Conservation (phyloP, 2,329 filamentous ascomycete genomes). For the Sporothrix mexicana region DNA sequence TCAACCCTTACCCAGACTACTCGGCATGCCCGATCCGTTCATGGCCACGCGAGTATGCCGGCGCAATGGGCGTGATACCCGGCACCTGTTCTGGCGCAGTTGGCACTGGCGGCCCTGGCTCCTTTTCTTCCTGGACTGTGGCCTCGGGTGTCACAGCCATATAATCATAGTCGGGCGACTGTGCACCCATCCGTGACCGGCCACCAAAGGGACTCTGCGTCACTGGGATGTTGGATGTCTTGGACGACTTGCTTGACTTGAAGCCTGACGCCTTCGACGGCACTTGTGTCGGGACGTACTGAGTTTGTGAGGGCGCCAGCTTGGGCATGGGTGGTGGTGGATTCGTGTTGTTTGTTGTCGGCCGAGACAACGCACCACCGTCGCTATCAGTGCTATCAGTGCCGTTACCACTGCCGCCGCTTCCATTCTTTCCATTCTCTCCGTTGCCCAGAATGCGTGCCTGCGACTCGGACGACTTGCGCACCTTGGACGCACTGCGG, state of each 20-base stretch:
- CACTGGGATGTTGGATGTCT: not conserved
- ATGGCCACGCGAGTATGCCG: not conserved
- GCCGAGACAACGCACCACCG: not conserved
- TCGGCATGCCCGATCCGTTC: constrained; percentile 8
- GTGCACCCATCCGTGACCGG: constrained; percentile 3
- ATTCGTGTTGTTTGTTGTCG: not conserved
- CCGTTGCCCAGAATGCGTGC: constrained; percentile 20
- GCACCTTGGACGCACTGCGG: constrained; percentile 24
- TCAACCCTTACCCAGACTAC: not conserved
- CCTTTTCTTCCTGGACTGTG: constrained; percentile 16
- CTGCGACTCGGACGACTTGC: constrained; percentile 31
- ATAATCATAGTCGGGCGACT: not conserved
- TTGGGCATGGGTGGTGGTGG: constrained; percentile 17
- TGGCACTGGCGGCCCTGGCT: not conserved
- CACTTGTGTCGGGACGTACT: constrained; percentile 1
- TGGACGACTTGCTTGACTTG: not conserved
- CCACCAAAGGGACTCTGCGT: constrained; percentile 12
- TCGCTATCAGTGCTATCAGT: constrained; percentile 26
- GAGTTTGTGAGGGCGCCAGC: constrained; percentile 21
- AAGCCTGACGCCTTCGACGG: constrained; percentile 8
- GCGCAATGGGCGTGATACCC: not conserved
- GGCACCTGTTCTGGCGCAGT: not conserved
- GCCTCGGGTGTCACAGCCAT: constrained; percentile 16
- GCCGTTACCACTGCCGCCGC: not conserved
- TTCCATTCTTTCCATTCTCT: not conserved